Evolutionary conservation across 768 basidiomycete species (phyloP).

Genomic region (Pulveroboletus sp.): DNA sequence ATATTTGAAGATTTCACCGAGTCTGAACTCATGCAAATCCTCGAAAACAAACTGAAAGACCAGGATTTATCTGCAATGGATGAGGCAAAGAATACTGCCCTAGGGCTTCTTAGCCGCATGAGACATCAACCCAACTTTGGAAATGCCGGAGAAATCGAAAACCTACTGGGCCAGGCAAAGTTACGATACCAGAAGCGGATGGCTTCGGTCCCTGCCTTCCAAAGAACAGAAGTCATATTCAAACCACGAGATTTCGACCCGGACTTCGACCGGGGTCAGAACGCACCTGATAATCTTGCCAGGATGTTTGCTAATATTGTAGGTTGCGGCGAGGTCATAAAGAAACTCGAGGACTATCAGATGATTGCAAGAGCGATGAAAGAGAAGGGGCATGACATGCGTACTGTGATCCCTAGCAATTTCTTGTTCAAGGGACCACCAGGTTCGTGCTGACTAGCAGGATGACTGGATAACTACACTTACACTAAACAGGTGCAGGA

Average conservation of each 20-base stretch:
- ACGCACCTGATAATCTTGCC: constrained; percentile 47
- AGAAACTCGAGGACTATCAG: constrained; percentile 48
- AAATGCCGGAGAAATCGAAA: constrained; percentile 63
- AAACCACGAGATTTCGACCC: constrained; percentile 59
- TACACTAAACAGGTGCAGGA: constrained; percentile 45
- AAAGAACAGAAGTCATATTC: constrained; percentile 31
- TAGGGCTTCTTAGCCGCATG: constrained; percentile 38
- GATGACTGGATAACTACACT: background rate
- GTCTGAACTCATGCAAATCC: constrained; percentile 45
- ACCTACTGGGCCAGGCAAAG: constrained; percentile 53
- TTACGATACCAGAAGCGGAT: constrained; percentile 41
- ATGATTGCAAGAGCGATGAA: constrained; percentile 44
- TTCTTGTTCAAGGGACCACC: constrained; percentile 76
- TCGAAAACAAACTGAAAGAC: constrained; percentile 54
- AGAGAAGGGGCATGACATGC: constrained; percentile 38
- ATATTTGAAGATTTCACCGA: constrained; percentile 61
- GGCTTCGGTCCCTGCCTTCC: constrained; percentile 21
- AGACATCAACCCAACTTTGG: constrained; percentile 56
- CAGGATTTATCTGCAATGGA: constrained; percentile 57
- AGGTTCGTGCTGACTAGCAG: constrained; percentile 32
- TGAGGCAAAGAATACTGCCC: constrained; percentile 52
- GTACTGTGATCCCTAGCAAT: constrained; percentile 51
- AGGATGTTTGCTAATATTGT: constrained; percentile 62
- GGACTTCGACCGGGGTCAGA: constrained; percentile 46
- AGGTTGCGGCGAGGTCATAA: constrained; percentile 52